Evolutionary conservation across 768 basidiomycete species (phyloP), one percentile per base, ranked within the genome.

Genomic region (Leccinum boreale): DNA sequence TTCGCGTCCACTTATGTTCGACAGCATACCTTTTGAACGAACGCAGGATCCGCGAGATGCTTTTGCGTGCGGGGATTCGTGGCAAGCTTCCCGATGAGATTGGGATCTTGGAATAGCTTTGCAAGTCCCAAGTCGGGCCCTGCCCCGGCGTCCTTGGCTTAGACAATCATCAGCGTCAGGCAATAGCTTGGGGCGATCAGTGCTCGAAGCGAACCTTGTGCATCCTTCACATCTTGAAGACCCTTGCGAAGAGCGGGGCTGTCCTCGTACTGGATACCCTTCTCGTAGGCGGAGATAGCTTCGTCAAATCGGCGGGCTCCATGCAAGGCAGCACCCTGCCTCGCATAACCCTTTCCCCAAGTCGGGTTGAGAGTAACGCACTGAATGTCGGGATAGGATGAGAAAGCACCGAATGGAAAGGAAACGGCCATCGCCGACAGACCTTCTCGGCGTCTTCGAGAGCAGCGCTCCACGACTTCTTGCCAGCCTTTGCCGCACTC

Each of bases 261-360:
- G 65, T 90, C 89, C 71, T 96, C 95, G 52, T 87, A 71, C 66
- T 89, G 84, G 44, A 97, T 77, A 19, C 94, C 95, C 26, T 77
- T 75, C 67, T 95, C 86, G 73, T 96, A 96, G 8, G 88, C 85
- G 55, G 81, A 78, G 62, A 96, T 88, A 7, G 94, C 94, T 15
- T 94, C 92, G 57, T 86, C 89, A 66, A 84, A 96, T 70, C 81
- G 78, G 57, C 80, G 79, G 35, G 84, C 78, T 31, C 95, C 95
- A 67, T 97, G 95, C 58, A 97, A 75, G 26, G 95, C 95, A 50
- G 95, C 94, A 48, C 95, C 95, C 70, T 94, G 94, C 56, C 95
- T 84, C 15, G 87, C 89, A 75, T 88, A 93, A 6, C 94, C 94
- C 71, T 98, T 98, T 26, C 87, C 77, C 90, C 95, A 97, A 1